Conservation (phyloP, 2,329 filamentous ascomycete species). For the Penicillium oxalicum region DNA sequence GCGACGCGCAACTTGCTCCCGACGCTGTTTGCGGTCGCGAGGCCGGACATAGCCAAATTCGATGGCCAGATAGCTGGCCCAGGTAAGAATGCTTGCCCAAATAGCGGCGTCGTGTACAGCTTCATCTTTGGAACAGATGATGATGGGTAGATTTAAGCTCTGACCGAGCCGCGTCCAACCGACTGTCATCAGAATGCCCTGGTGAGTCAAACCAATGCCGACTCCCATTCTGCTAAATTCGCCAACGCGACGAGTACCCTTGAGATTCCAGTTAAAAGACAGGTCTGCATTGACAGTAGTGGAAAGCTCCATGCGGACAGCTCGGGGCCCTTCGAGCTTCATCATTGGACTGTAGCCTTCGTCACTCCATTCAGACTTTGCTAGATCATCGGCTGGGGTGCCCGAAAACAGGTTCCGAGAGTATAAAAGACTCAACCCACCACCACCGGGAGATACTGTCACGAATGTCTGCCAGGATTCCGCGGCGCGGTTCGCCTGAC, state of each 20-base stretch:
- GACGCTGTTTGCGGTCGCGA: slow-evolving; percentile 31
- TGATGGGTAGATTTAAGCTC: slow-evolving; percentile 35
- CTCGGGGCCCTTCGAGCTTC: slow-evolving; percentile 23
- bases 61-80: slow-evolving; percentile 35
- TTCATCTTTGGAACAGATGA: slow-evolving; percentile 31
- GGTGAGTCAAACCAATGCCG: slow-evolving; percentile 32
- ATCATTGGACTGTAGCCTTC: slow-evolving; percentile 35
- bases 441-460: slow-evolving; percentile 24
- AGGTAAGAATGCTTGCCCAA: slow-evolving; percentile 35
- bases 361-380: slow-evolving; percentile 37
- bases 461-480: slow-evolving; percentile 32
- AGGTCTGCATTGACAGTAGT: slow-evolving; percentile 24
- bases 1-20: slow-evolving; percentile 29
- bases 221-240: slow-evolving; percentile 37
- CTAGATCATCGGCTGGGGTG: slow-evolving; percentile 25
- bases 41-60: slow-evolving; percentile 41
- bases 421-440: slow-evolving; percentile 31
- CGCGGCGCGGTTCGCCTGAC: slow-evolving; percentile 18
- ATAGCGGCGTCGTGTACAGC: slow-evolving; percentile 30
- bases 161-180: slow-evolving; percentile 40
- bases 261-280: slow-evolving; percentile 30
- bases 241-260: slow-evolving; percentile 33
- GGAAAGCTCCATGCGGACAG: slow-evolving; percentile 31
- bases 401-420: slow-evolving; percentile 35
- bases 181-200: slow-evolving; percentile 35